Base-by-base conservation (phyloP, 495 filamentous ascomycete genomes). In the Antarctomyces pellizariae region DNA sequence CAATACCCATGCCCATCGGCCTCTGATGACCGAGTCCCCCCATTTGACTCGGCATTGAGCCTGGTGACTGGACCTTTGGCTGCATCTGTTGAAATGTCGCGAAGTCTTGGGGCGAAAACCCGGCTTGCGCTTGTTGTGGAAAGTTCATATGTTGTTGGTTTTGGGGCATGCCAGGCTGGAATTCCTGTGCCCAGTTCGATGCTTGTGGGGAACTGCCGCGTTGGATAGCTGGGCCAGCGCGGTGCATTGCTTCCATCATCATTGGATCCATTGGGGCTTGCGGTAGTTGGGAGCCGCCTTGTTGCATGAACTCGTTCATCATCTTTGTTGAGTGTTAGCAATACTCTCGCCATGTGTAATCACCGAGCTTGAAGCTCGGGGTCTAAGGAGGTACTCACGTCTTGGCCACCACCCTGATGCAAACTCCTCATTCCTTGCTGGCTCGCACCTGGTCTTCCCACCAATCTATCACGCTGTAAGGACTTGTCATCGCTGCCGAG, bases 401-500 rank as follows among this genome's bases (percentile, higher is more conserved):
- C 68, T 29, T 67, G 61, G 25, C 56, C 59, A 18, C 55, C 56
- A 45, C 58, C 63, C 57, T 67, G 62, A 10, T 50, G 55, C 30
- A 48, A 51, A 31, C 57, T 69, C 33, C 71, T 58, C 52, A 76
- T 68, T 38, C 74, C 67, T 42, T 68, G 63, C 50, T 69, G 41
- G 13, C 56, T 57, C 16, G 6, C 28, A 10, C 46, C 62, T 1
- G 72, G 65, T 28, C 70, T 53, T 36, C 76, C 75, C 18, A 71
- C 69, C 32, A 93, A 56, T 20, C 86, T 59, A 49, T 97, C 86
- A 37, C 80, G 63, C 47, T 93, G 84, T 29, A 92, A 61, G 15
- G 74, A 79, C 53, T 83, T 92, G 56, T 95, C 86, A 54, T 91
- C 77, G 40, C 79, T 71, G 28, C 82, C 75, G 45, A 90, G 78